Base-by-base conservation (phyloP, 257 asterid species). In the Ballota nigra region DNA sequence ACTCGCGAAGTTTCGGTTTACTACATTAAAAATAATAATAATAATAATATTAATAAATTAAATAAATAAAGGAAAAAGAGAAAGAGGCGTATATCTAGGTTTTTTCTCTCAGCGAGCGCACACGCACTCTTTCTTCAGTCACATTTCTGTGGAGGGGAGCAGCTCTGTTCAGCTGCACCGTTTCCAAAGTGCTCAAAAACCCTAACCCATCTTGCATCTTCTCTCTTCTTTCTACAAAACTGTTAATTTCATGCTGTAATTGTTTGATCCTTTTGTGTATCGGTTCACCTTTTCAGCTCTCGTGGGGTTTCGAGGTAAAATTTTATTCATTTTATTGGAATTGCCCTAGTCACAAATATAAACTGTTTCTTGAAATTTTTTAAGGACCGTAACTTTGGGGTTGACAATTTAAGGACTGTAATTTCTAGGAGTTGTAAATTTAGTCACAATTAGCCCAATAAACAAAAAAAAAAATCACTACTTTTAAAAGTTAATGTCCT, bases 141-240 rank as follows among this genome's bases (percentile, higher is more conserved):
- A 73, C n/a, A n/a, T n/a, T 69, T 47, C 7, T 76, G 82, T 72
- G 83, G 84, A 70, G 82, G 41, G 75, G 76, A 82, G 83, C 80
- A 28, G 77, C 76, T 75, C 73, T 10, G 68, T 56, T 18, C 52
- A 71, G 84, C 84, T 62, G 80, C 84, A 73, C 67, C 77, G 67
- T 10, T 41, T 63, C 47, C 19, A 52, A 60, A 63, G 72, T 74
- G 55, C 74, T 61, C 72, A 8, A 47, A 68, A 74, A 74, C 79
- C 82, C 86, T 82, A 79, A 55, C 43, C 1, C 33, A 56, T 60
- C 2, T 31, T 55, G 60, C 41, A 61, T 36, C 72, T 24, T 7
- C 38, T 13, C 47, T 8, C 6, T 51, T 65, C 19, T 20, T n/a
- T 40, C 49, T 64, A 45, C 18, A 18, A 52, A 15, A 4, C 2